Conservation (phyloP, 2,329 filamentous ascomycete species). For the Pyricularia sp. region DNA sequence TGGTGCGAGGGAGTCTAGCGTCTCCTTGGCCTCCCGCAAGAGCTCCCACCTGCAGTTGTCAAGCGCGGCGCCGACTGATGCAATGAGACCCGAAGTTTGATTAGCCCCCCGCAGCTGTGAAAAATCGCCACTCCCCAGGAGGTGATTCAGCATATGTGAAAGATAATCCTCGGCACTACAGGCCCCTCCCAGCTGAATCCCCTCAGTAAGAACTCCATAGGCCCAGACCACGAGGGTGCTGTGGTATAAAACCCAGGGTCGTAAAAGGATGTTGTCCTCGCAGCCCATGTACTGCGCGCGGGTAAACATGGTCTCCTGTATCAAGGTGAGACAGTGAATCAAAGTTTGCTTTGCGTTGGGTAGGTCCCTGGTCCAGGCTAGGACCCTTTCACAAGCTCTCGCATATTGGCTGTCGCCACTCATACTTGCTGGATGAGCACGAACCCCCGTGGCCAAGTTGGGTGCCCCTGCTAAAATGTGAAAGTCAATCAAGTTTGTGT, state of each 20-base stretch:
- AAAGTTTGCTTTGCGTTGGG: slow-evolving; percentile 3
- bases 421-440: not conserved
- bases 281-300: not conserved
- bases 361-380: not conserved
- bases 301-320: slow-evolving; percentile 5
- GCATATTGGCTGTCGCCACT: not conserved
- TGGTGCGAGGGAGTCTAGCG: not conserved
- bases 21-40: not conserved
- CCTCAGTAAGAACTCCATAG: slow-evolving; percentile 4
- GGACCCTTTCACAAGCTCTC: not conserved
- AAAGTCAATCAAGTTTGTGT: not conserved
- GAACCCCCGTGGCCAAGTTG: not conserved
- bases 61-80: not conserved
- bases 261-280: slow-evolving; percentile 2
- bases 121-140: not conserved
- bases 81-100: not conserved
- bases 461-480: not conserved
- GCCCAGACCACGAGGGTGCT: slow-evolving; percentile 7
- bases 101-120: not conserved
- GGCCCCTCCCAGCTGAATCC: not conserved
- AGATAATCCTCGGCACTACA: not conserved
- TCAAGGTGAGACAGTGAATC: slow-evolving; percentile 1
- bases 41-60: not conserved
- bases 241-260: slow-evolving; percentile 3
- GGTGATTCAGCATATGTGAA: not conserved